Conservation (phyloP, 495 filamentous ascomycete genomes). For the Aspergillus panamensis region DNA sequence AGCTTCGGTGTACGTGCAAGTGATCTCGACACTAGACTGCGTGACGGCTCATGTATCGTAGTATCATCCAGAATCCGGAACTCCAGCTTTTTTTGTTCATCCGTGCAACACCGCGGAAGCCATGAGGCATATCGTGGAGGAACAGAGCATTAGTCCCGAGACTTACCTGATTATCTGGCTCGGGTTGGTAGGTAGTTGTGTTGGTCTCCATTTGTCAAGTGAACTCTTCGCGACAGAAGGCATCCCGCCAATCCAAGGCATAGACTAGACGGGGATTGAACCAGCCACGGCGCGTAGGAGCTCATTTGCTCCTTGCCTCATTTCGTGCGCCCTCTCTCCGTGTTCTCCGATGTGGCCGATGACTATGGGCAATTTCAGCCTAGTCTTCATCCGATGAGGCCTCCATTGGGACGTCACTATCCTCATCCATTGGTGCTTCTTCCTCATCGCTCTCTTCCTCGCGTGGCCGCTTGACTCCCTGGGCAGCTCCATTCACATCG, state of each 20-base stretch:
- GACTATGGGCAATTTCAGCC: neutral
- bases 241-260: constrained; percentile 13
- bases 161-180: constrained; percentile 79
- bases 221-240: constrained; percentile 34
- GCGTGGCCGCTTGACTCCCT: constrained; percentile 61
- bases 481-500: constrained; percentile 32
- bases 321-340: neutral
- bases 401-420: constrained; percentile 55
- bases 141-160: constrained; percentile 51
- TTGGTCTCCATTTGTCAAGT: constrained; percentile 67
- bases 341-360: neutral
- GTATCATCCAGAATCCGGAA: constrained; percentile 74
- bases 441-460: constrained; percentile 68
- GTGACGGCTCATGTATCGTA: constrained; percentile 49
- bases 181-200: constrained; percentile 67
- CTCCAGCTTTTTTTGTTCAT: constrained; percentile 78
- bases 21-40: constrained; percentile 13
- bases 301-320: too few relatives aligned
- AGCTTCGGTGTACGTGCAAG: constrained; percentile 64
- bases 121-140: constrained; percentile 51
- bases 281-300: constrained; percentile 7
- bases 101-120: constrained; percentile 82
- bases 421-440: constrained; percentile 73
- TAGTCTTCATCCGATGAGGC: constrained; percentile 53
- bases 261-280: constrained; percentile 11